A percentile compares a stretch with the other conserved stretches of the same genome.
Evolutionary conservation across 768 basidiomycete genomes (phyloP).

Genomic region (Hygrophorus pudorinus): DNA sequence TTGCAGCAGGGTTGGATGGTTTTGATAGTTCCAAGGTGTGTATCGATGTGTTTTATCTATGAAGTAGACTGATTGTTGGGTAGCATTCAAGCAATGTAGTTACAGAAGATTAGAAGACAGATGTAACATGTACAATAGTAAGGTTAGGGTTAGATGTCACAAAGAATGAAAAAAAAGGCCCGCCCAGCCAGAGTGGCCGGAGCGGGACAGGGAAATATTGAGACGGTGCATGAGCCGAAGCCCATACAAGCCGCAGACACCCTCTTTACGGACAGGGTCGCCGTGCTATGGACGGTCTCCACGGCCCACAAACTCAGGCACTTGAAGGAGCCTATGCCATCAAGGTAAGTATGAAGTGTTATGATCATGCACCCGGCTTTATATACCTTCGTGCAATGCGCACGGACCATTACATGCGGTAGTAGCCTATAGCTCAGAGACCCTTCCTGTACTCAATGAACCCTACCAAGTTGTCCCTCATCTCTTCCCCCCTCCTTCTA

Average conservation of each 20-base stretch:
- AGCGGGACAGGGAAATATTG: conserved; percentile 72
- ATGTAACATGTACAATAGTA: too few relatives aligned
- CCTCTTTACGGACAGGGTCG: conserved; percentile 44
- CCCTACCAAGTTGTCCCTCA: conserved; percentile 63
- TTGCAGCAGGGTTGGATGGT: conserved; percentile 56
- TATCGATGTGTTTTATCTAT: neutral
- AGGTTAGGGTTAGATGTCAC: conserved; percentile 26
- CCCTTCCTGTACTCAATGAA: conserved; percentile 66
- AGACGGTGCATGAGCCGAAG: conserved; percentile 71
- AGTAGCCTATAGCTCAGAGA: too few relatives aligned
- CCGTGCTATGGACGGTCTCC: conserved; percentile 41
- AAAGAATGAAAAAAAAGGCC: conserved; percentile 13
- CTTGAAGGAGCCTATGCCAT: conserved; percentile 35
- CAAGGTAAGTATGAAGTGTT: conserved; percentile 36
- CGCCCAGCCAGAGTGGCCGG: conserved; percentile 49
- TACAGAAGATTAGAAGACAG: conserved; percentile 1
- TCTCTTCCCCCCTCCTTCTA: conserved; percentile 60
- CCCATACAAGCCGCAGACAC: conserved; percentile 48
- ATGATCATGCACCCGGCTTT: conserved; percentile 7
- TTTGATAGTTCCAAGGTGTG: conserved; percentile 29
- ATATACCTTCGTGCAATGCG: conserved; percentile 13
- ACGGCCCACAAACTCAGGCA: conserved; percentile 32
- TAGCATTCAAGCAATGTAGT: conserved; percentile 3
- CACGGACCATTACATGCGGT: conserved; percentile 21
- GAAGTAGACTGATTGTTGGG: neutral